Conservation (phyloP, 1,139 yeast genomes). For the Scheffersomyces lignicola region DNA sequence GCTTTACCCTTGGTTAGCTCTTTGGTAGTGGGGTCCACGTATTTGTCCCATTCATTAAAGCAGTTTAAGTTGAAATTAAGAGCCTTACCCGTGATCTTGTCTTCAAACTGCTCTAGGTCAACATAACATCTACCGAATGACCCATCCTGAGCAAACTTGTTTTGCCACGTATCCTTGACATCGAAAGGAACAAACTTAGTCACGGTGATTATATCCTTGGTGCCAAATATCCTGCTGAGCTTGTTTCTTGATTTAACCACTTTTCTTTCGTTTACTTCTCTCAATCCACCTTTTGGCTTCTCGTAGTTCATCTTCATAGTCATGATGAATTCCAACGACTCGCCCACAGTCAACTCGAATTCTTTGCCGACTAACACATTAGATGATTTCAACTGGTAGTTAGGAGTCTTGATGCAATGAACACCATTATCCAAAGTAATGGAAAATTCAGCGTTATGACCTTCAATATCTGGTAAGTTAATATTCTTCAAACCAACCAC, state of each 20-base stretch:
- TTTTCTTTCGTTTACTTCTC: slow-evolving; percentile 58
- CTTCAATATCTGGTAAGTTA: slow-evolving; percentile 53
- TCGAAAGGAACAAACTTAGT: slow-evolving; percentile 56
- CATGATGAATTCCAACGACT: slow-evolving; percentile 64
- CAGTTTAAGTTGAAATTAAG: slow-evolving; percentile 58
- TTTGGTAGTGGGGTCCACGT: slow-evolving; percentile 26
- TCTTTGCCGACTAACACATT: slow-evolving; percentile 67
- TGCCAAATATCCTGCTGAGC: slow-evolving; percentile 49
- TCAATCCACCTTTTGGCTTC: slow-evolving; percentile 53
- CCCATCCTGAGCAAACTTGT: slow-evolving; percentile 76
- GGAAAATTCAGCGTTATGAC: slow-evolving; percentile 63
- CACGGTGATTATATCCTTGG: slow-evolving; percentile 50
- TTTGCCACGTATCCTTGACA: slow-evolving; percentile 54
- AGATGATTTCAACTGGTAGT: slow-evolving; percentile 44
- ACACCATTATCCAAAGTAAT: slow-evolving; percentile 86
- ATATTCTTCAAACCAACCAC: slow-evolving; percentile 61
- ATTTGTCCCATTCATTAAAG: slow-evolving; percentile 79
- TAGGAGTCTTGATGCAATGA: slow-evolving; percentile 79
- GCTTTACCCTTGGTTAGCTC: slow-evolving; percentile 41
- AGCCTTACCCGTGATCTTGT: slow-evolving; percentile 53
- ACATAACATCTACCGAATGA: slow-evolving; percentile 80
- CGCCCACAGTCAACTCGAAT: slow-evolving; percentile 76
- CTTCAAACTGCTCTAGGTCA: slow-evolving; percentile 59
- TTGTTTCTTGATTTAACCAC: slow-evolving; percentile 47
- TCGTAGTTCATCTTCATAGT: slow-evolving; percentile 70